Base-by-base conservation (phyloP, 805 yeast genomes). In the Candida hispaniensis region DNA sequence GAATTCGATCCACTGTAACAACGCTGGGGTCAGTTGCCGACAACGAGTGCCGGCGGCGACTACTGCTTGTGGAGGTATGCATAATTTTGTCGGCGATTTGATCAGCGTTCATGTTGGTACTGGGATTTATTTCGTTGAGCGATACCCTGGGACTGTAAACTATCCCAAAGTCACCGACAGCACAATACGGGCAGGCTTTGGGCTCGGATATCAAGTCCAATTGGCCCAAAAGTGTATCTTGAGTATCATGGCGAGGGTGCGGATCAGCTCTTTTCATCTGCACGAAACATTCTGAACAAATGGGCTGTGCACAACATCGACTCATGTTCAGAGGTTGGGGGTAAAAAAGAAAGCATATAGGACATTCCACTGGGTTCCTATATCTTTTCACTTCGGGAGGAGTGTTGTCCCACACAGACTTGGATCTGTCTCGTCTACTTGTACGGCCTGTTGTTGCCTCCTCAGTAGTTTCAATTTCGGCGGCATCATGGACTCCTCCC, bases 271-370 rank as follows among this genome's bases (percentile, higher is more conserved):
- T 68, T 55, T 81, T 83, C 53, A 88, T 85, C 56, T 88, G 96
- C 7, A 88, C 96, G 67, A 88, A 91, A 53, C 98, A 88, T 58
- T 88, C 97, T 2, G 94, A 70, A 58, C 98, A 91, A 13, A 88
- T 85, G 2, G 93, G 86, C 54, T 88, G 97, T 32, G 71, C 69
- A 55, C 98, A 88, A 56, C 98, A 88, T 27, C 93, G 66, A 6
- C 94, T 77, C 35, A 68, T 55, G 58, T 91, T 91, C 42, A 86
- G 56, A 47, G 73, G 70, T 16, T 69, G 65, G 1, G 97, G 96
- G 56, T 77, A 85, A 51, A 69, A 81, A 7, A 91, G 64, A 53
- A 88, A 88, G 52, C 98, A 88, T 44, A 88, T 88, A 7, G 98
- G 97, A 54, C 98, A 88, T 49, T 91, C 98, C 18, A 67, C 58